phyloP scores from a whole-genome alignment of 78 protist species.

The Emiliania huxleyi region DNA sequence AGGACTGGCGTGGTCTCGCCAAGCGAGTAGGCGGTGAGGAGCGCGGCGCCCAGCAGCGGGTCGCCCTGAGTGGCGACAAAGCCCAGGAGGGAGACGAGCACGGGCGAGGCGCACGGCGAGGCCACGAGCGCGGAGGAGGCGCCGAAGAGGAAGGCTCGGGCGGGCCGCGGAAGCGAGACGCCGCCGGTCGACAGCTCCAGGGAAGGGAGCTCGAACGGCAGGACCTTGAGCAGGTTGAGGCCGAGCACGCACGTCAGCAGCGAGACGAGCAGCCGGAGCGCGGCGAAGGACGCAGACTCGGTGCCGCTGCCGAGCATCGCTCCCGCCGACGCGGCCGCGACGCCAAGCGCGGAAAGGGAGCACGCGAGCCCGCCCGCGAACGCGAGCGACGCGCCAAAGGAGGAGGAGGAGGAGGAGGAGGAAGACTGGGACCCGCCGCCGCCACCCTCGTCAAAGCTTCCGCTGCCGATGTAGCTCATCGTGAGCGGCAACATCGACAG shows the following conservation, averaged over 20 bases:
- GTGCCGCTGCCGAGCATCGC: not conserved
- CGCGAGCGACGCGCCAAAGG: not conserved
- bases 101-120: slow-evolving; percentile 5
- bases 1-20: not conserved
- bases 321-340: not conserved
- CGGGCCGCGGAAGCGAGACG: not conserved
- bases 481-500: not conserved
- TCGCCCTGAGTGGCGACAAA: not conserved
- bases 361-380: not conserved
- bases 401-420: not conserved
- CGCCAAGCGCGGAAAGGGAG: not conserved
- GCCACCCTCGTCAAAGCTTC: not conserved
- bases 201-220: not conserved
- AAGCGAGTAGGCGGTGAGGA: not conserved
- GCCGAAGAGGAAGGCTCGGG: not conserved
- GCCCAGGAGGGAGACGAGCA: not conserved
- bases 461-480: not conserved
- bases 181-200: not conserved
- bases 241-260: not conserved
- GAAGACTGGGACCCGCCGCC: not conserved
- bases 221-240: not conserved
- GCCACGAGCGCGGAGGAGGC: not conserved
- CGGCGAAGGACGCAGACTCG: too few species aligned
- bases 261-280: too few species aligned
- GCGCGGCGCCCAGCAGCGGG: not conserved